Base-by-base conservation (phyloP, 2,329 filamentous ascomycete species). In the Emericellopsis atlantica region DNA sequence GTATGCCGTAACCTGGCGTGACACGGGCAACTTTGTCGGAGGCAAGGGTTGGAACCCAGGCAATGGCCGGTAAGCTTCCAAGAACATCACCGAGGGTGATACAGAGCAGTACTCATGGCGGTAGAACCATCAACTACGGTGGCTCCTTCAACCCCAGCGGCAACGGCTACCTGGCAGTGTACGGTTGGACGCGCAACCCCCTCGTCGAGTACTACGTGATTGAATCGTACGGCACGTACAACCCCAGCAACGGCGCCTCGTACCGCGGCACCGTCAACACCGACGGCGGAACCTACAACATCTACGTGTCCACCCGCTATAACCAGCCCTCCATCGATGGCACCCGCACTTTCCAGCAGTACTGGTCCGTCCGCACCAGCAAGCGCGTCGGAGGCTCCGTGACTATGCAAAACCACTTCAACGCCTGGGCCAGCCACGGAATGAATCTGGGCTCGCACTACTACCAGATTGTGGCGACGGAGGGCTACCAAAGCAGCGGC, bases 381-480 rank as follows among this genome's bases (percentile, higher is more conserved):
- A 69, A 73, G 61, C 61, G 69, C 33, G 56, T 58, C 18, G 59
- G 65, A 24, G 72, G 72, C 5, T 66, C 61, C n/a, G 65, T 77
- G 44, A 71, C 61, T 23, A 64, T 62, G 33, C 55, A 52, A 40
- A 68, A 64, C 48, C 72, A 75, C 55, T 74, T 76, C 48, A 59
- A 67, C 49, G 69, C 69, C n/a, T 76, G 72, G 72, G 48, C 51
- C 4, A 52, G 54, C 44, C 44, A 53, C 18, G 70, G 70, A 11
- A 52, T 71, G 51, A 58, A 55, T 33, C 51, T 74, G 10, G 70
- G 70, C 5, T 57, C 51, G 38, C 64, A 67, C 51, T 59, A 74
- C 54, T 74, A 74, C 57, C 64, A 67, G 63, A 72, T 75, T 44
- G 54, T 72, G 4, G 69, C 69, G 6, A 70, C 66, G 4, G 69